Evolutionary conservation across 2,329 filamentous ascomycete species (phyloP).

Genomic region (Pestalotiopsis sp.): DNA sequence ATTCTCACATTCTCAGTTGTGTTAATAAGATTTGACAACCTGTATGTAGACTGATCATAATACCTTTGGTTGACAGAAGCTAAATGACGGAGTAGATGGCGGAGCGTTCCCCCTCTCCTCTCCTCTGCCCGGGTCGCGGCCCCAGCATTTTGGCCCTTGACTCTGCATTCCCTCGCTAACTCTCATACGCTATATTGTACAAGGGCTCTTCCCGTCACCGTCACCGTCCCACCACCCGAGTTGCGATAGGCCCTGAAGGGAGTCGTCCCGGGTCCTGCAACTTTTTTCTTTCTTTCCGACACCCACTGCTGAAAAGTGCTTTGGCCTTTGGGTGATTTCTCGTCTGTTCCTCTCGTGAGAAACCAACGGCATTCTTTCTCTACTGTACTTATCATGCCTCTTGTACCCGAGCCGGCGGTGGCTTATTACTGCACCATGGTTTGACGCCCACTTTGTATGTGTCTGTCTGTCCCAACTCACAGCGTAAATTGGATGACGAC

Average conservation of each 20-base stretch:
- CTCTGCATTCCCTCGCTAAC: not conserved
- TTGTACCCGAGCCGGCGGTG: not conserved
- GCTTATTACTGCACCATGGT: not conserved
- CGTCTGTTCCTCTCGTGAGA: no score
- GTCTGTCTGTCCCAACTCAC: not conserved
- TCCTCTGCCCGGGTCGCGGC: not conserved
- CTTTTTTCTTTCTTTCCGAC: not conserved
- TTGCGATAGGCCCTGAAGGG: not conserved
- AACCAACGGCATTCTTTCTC: no score
- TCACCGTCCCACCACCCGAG: not conserved
- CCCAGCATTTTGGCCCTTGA: not conserved
- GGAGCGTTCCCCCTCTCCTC: not conserved
- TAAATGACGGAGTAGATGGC: not conserved
- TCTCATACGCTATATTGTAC: not conserved
- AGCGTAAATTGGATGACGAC: not conserved
- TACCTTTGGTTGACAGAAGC: no score
- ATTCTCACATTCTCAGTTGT: no score
- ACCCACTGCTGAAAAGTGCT: not conserved
- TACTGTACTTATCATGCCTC: not conserved
- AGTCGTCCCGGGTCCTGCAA: not conserved
- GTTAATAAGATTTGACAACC: no score
- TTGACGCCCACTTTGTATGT: not conserved
- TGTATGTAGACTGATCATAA: no score
- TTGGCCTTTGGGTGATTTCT: no score
- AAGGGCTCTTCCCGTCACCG: not conserved